phyloP scores from a whole-genome alignment of 805 yeast genomes.

The Monosporozyma aerobia region DNA sequence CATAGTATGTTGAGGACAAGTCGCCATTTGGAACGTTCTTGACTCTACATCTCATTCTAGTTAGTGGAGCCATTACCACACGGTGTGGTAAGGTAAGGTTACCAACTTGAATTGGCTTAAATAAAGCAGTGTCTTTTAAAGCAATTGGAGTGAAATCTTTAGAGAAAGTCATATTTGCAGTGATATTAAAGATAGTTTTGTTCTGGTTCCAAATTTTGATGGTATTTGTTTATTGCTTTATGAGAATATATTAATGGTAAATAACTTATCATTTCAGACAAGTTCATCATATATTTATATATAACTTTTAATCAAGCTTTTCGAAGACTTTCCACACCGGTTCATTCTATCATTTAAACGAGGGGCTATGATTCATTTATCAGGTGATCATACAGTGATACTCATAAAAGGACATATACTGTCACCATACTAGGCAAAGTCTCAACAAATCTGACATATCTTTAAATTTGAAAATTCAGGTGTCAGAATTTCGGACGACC shows the following conservation, averaged over 20 bases:
- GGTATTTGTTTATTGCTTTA: too few relatives aligned
- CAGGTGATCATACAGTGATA: neutral
- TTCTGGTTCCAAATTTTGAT: too few relatives aligned
- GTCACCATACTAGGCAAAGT: neutral
- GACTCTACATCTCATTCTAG: constrained; percentile 34
- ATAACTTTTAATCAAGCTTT: too few relatives aligned
- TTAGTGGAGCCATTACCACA: constrained; percentile 37
- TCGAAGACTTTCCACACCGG: neutral
- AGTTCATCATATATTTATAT: too few relatives aligned
- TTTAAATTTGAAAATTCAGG: neutral
- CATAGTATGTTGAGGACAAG: too few relatives aligned
- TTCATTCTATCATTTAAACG: neutral
- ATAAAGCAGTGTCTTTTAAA: constrained; percentile 30
- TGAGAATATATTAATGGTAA: too few relatives aligned
- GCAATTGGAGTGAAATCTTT: constrained; percentile 21
- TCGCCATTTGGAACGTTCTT: constrained; percentile 16
- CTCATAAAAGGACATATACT: neutral
- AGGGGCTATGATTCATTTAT: neutral
- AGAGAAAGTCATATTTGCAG: constrained; percentile 10
- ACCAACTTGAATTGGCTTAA: constrained; percentile 40
- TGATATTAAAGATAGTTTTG: too few relatives aligned
- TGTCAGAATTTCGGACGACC: neutral
- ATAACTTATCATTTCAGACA: too few relatives aligned
- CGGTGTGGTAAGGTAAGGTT: constrained; percentile 30
- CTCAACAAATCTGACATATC: neutral